phyloP scores from a whole-genome alignment of 331 rosid genomes.

The Telfairia occidentalis region DNA sequence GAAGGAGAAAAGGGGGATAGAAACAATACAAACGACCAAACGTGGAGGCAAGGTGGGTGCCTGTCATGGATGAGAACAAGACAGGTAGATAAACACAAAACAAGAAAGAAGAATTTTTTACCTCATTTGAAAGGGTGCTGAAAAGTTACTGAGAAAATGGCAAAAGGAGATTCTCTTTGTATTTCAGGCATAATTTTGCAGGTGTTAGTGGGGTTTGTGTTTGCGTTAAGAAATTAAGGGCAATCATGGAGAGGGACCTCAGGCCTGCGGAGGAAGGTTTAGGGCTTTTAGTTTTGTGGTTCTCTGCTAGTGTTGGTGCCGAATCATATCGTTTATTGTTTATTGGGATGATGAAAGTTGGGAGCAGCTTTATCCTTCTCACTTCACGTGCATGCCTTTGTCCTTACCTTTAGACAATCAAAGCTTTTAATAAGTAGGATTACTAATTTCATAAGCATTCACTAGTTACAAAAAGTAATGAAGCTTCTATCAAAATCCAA shows the following conservation, averaged over 20 bases:
- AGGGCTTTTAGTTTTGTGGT: neutral
- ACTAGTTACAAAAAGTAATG: neutral
- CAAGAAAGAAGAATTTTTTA: constrained; percentile 37
- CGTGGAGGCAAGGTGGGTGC: constrained; percentile 59
- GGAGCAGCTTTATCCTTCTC: constrained; percentile 28
- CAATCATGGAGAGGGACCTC: constrained; percentile 20
- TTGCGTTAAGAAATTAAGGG: constrained; percentile 8
- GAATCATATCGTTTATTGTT: constrained; percentile 20
- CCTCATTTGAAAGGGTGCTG: constrained; percentile 40
- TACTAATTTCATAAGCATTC: neutral
- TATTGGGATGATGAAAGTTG: constrained; percentile 31
- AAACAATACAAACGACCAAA: constrained; percentile 25
- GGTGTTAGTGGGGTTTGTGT: constrained; percentile 14
- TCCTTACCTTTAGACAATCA: constrained; percentile 20
- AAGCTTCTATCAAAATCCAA: neutral
- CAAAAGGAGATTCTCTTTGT: constrained; percentile 31
- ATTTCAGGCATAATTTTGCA: constrained; percentile 18
- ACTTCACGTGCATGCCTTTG: constrained; percentile 39
- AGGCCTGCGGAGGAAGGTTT: constrained; percentile 14
- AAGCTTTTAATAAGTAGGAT: neutral
- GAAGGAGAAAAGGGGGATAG: constrained; percentile 33
- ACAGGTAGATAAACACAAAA: constrained; percentile 49
- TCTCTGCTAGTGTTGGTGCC: constrained; percentile 4
- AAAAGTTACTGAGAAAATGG: constrained; percentile 14
- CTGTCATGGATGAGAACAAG: constrained; percentile 77